Evolutionary conservation across 2,329 filamentous ascomycete species (phyloP).

Genomic region (Talaromyces sp.): DNA sequence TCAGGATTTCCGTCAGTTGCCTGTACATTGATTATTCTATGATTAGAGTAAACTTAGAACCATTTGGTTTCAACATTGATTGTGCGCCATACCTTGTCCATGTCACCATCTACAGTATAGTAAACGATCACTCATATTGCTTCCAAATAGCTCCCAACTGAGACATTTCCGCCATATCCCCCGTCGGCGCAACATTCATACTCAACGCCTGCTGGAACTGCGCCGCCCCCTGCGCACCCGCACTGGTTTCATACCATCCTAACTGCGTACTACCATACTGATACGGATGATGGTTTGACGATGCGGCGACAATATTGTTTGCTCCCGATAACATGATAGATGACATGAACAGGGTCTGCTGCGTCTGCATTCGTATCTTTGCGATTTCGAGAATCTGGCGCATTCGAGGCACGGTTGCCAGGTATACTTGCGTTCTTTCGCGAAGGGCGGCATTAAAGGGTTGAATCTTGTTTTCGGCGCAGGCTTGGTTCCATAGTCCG

Average conservation of each 20-base stretch:
- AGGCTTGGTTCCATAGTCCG: constrained; percentile 13
- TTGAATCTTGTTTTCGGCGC: constrained; percentile 10
- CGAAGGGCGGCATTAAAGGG: constrained; percentile 3
- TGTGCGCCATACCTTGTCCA: background rate
- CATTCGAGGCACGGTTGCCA: constrained; percentile 14
- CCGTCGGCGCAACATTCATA: constrained; percentile 14
- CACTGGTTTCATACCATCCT: constrained; percentile 12
- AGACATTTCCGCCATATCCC: constrained; percentile 15
- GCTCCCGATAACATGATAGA: constrained; percentile 13
- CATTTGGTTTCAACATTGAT: background rate
- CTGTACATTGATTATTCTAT: background rate
- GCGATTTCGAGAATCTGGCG: constrained; percentile 11
- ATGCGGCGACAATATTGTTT: constrained; percentile 9
- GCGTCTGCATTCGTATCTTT: constrained; percentile 13
- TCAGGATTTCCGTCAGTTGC: background rate
- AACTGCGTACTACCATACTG: constrained; percentile 11
- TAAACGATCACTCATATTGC: constrained; percentile 8
- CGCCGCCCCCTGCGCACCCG: constrained; percentile 14
- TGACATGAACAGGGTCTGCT: constrained; percentile 12
- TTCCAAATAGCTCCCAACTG: constrained; percentile 14
- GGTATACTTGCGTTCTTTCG: constrained; percentile 11
- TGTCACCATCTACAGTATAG: background rate
- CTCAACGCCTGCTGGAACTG: constrained; percentile 15
- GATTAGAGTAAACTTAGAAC: background rate
- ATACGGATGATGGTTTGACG: background rate